Conservation (phyloP, 352 stramenopile genomes). For the Pythium sukuiense region DNA sequence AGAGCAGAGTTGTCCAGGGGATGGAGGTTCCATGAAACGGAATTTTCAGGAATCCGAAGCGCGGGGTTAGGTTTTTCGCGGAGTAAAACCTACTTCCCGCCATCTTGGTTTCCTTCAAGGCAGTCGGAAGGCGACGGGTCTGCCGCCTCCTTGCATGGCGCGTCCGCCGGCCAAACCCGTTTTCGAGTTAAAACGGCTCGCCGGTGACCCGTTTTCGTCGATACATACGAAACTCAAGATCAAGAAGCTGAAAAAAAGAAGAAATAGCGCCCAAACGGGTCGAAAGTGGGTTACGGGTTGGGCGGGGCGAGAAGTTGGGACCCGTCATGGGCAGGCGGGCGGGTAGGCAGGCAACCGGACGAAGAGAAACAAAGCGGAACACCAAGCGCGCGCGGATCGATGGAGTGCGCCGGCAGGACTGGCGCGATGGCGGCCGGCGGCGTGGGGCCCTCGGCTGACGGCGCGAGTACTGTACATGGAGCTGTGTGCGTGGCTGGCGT, state of each 20-base stretch:
- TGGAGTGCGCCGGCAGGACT: conserved; percentile 22
- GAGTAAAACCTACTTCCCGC: conserved; percentile 33
- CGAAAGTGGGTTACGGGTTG: background rate
- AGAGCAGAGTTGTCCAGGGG: background rate
- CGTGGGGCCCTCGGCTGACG: conserved; percentile 4
- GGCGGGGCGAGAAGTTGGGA: conserved; percentile 9
- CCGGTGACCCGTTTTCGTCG: background rate
- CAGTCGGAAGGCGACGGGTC: conserved; percentile 23
- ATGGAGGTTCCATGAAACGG: conserved; percentile 16
- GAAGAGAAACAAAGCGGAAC: conserved; percentile 27
- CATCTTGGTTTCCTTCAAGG: conserved; percentile 31
- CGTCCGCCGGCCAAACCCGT: conserved; percentile 1
- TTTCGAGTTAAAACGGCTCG: background rate
- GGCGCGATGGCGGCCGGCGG: conserved; percentile 6
- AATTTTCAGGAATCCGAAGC: conserved; percentile 7
- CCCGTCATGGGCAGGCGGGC: conserved; percentile 25
- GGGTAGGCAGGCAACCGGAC: conserved; percentile 12
- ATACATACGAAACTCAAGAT: conserved; percentile 15
- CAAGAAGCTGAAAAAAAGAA: conserved; percentile 11
- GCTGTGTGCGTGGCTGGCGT: conserved; percentile 21
- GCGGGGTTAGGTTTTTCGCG: conserved; percentile 21
- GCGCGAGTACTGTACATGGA: background rate
- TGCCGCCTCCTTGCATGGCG: conserved; percentile 11
- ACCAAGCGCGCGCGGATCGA: conserved; percentile 19
- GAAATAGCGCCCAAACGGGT: conserved; percentile 1